phyloP scores from a whole-genome alignment of 495 filamentous ascomycete species.

The Emericellopsis terricola region DNA sequence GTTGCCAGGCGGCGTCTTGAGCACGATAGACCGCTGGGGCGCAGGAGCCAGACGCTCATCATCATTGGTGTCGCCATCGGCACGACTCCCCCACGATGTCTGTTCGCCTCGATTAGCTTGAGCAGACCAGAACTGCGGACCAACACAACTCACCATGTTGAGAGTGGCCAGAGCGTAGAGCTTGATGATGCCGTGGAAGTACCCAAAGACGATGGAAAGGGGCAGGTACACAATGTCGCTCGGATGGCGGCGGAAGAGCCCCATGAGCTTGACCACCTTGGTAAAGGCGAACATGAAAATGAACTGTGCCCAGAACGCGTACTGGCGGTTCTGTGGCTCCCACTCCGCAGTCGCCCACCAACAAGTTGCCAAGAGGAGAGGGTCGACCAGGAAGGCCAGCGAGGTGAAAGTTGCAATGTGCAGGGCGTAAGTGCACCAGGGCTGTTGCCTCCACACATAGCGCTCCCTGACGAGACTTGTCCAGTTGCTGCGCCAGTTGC shows the following conservation, averaged over 20 bases:
- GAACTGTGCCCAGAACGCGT: conserved; percentile 31
- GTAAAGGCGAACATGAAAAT: conserved; percentile 36
- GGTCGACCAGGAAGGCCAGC: conserved; percentile 45
- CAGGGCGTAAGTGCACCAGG: conserved; percentile 61
- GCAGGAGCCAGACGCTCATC: conserved; percentile 33
- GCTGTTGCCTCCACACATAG: conserved; percentile 53
- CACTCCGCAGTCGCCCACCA: conserved; percentile 29
- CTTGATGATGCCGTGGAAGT: conserved; percentile 62
- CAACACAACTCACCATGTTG: conserved; percentile 33
- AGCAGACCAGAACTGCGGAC: background rate
- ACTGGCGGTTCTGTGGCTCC: conserved; percentile 19
- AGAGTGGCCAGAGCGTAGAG: conserved; percentile 54
- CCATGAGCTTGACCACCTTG: conserved; percentile 61
- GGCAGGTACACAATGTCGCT: conserved; percentile 50
- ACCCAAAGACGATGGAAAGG: conserved; percentile 60
- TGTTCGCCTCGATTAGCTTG: conserved; percentile 12
- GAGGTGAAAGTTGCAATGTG: conserved; percentile 59
- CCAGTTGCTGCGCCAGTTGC: conserved; percentile 69
- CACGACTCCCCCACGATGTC: conserved; percentile 55
- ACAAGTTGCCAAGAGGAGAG: conserved; percentile 37
- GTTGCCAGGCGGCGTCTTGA: conserved; percentile 23
- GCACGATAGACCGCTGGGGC: conserved; percentile 25
- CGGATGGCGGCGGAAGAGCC: conserved; percentile 54
- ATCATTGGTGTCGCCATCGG: conserved; percentile 46
- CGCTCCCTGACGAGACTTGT: conserved; percentile 54